Evolutionary conservation across 805 yeast species (phyloP), one percentile per base, ranked within the genome.

Genomic region (Pichia sporocuriosa): DNA sequence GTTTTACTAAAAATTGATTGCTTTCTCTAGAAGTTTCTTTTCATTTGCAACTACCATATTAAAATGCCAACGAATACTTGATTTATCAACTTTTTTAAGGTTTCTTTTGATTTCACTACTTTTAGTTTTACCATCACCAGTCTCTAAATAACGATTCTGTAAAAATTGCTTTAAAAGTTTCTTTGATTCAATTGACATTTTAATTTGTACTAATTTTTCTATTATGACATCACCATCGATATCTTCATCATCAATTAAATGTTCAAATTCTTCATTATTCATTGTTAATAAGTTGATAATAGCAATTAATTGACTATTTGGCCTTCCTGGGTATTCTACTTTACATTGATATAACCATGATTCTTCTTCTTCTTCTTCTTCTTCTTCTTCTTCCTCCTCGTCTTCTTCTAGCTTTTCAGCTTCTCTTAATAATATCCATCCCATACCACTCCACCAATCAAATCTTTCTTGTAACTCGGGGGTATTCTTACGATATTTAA

Each of bases 291-390:
- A 45, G 20, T 56, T 68, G 13, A 66, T 52, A 20, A 70, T 42
- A 0, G 77, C 73, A 47, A 61, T 62, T 0, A 79, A 65, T n/a
- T 69, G 61, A 3, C 57, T 55, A 0, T 77, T 62, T 10, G 73
- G 69, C 17, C 58, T 59, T 2, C 81, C 84, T 35, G 65, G 57
- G 33, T 49, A 56, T 58, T 80, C 81, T 67, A 20, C 66, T 52
- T 43, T 47, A 24, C 56, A 46, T 23, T 47, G 49, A n/a, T 50
- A 46, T 32, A 57, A 39, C 61, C 62, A 57, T 20, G 59, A 53
- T 8, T 51, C 50, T 33, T 67, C 67, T 1, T 63, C 62, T 3
- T 58, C 61, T 3, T 54, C 51, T 4, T 55, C 60, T n/a, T 51
- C 56, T 3, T 62, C 64, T 3, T 52, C 54, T 1, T 44, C 52